These are phyloP conservation scores for Staphylotrichum longicolle DNA, from an alignment of 495 filamentous ascomycete species.

Conservation along the genomic window DNA sequence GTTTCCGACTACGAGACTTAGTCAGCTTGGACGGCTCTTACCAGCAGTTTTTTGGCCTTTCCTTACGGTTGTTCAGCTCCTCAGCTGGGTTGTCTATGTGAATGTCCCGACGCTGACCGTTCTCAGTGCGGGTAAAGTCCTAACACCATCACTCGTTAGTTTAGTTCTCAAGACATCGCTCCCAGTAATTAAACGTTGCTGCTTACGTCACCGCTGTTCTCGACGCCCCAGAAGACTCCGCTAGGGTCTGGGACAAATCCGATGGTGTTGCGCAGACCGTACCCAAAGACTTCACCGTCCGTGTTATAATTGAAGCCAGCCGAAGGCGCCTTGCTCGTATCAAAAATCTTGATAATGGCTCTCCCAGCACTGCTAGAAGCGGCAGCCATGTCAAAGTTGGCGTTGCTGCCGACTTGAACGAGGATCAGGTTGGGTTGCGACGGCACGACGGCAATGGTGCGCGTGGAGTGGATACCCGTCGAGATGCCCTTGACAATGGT, in stretches of 20 bases:
- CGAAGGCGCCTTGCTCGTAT: constrained; percentile 46
- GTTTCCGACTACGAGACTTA: constrained; percentile 33
- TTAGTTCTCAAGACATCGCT: constrained; percentile 5
- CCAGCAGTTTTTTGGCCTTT: background rate
- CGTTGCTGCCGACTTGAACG: constrained; percentile 58
- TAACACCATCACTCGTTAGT: constrained; percentile 3
- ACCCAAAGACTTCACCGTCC: constrained; percentile 58
- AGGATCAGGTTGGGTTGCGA: constrained; percentile 48
- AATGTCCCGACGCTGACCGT: constrained; percentile 53
- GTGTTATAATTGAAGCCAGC: constrained; percentile 48
- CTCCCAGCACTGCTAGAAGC: constrained; percentile 49
- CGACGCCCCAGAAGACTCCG: constrained; percentile 64
- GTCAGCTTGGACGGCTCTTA: background rate
- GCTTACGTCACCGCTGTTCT: constrained; percentile 65
- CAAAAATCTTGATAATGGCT: constrained; percentile 63
- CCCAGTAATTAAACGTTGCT: constrained; percentile 29
- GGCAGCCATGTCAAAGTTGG: constrained; percentile 57
- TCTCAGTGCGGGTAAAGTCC: constrained; percentile 38
- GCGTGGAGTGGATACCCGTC: constrained; percentile 56
- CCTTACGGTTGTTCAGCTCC: constrained; percentile 66
- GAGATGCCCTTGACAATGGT: constrained; percentile 57
- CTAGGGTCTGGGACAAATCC: constrained; percentile 60
- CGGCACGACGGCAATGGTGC: constrained; percentile 60
- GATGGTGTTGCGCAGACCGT: constrained; percentile 66
- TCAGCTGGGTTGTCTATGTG: constrained; percentile 68